Base-by-base conservation (phyloP, 78 protist genomes). In the Acrasis kona region DNA sequence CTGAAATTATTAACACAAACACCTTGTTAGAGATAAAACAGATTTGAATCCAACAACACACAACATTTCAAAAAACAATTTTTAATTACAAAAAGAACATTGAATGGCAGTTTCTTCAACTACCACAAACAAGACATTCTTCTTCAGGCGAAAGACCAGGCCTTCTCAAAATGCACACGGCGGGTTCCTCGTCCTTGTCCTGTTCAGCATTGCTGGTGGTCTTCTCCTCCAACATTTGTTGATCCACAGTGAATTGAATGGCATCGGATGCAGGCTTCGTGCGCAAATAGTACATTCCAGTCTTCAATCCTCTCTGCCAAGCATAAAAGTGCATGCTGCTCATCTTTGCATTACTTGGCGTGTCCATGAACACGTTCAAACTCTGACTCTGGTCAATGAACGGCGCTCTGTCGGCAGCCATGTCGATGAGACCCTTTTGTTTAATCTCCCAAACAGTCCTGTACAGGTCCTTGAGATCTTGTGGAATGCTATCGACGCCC, bases 321-420 rank as follows among this genome's bases (percentile, higher is more conserved):
- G 93, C 92, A 82, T 95, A 95, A 58, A 97, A 95, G 91, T 97
- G 99, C 99, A 97, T 95, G 28, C 94, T 85, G 0, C 98, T 86
- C 30, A 97, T 89, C 86, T 91, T 91, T 28, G 79, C 68, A 27
- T 57, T 72, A 73, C 68, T 91, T 78, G 97, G 96, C 34, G 81
- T 88, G n/a, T 90, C 94, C 35, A 95, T 76, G 82, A 90, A 92
- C 32, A 90, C 80, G 80, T 93, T 93, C 85, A 94, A 82, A 7
- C 84, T 70, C 66, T 94, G 97, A 27, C 76, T 36, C 83, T 97
- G 99, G 72, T 94, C 97, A 41, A 97, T 89, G 83, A 80, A 97
- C n/a, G 95, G 92, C 65, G 97, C 97, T 39, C 99, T 88, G 64
- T 89, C 97, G 30, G 98, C 99, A 10, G 99, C 98, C 96, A 94